Percentiles rank a stretch among this genome's conserved stretches.
Evolutionary conservation across 192 early-diverging fungal genomes (phyloP).

Genomic region (Phlyctochytrium arcticum): DNA sequence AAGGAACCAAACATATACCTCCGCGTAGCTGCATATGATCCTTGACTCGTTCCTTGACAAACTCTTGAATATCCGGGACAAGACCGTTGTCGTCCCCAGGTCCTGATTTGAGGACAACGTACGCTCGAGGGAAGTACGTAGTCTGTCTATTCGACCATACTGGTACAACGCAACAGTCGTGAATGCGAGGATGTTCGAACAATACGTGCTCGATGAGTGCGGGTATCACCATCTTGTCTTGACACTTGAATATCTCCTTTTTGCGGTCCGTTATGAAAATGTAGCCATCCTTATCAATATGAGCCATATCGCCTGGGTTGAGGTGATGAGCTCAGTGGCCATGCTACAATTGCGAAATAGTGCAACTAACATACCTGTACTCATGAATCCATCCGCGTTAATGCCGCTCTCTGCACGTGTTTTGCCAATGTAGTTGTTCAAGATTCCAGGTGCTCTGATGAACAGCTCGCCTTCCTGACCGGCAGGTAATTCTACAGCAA

Average conservation of each 20-base stretch:
- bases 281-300: neutral
- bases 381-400: neutral
- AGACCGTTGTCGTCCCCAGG: neutral
- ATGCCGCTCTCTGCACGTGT: conserved; percentile 1
- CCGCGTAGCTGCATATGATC: no score
- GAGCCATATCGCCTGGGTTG: conserved; percentile 1
- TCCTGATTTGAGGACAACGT: neutral
- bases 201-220: neutral
- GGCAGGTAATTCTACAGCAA: neutral
- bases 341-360: neutral
- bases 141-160: neutral
- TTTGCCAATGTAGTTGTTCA: conserved; percentile 1
- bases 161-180: neutral
- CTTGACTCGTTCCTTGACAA: no score
- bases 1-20: no score
- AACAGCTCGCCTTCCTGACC: neutral
- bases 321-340: neutral
- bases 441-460: neutral
- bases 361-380: neutral
- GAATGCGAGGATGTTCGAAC: neutral
- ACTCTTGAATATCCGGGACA: no score
- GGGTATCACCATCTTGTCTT: neutral
- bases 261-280: conserved; percentile 1
- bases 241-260: conserved; percentile 1
- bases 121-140: neutral